These are phyloP conservation scores for Globisporangium nagaii DNA, from an alignment of 352 stramenopile genomes.

Conservation along the genomic window DNA sequence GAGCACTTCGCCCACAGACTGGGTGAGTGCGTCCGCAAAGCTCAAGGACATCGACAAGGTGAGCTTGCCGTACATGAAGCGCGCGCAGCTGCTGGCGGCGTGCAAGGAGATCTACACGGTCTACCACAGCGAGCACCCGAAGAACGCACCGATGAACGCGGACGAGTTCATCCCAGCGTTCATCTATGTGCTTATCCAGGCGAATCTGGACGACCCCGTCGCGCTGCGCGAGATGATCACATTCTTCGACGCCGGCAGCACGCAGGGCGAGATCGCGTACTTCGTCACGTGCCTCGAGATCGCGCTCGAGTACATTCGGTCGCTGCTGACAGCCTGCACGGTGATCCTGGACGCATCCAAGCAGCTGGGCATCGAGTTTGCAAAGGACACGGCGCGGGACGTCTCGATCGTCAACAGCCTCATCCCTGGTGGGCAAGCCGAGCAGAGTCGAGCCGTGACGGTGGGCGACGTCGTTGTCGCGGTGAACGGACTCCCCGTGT, in stretches of 20 bases:
- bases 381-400: constrained; percentile 33
- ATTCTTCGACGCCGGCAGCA: constrained; percentile 63
- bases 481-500: constrained; percentile 73
- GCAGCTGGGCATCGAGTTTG: constrained; percentile 78
- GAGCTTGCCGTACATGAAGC: constrained; percentile 81
- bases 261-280: constrained; percentile 76
- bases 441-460: constrained; percentile 50
- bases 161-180: constrained; percentile 86
- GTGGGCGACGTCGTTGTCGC: constrained; percentile 72
- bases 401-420: constrained; percentile 60
- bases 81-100: constrained; percentile 55
- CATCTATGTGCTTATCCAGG: constrained; percentile 85
- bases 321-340: constrained; percentile 74
- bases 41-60: constrained; percentile 75
- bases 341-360: constrained; percentile 63
- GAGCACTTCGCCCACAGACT: constrained; percentile 57
- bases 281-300: constrained; percentile 88
- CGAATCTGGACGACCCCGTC: constrained; percentile 56
- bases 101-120: constrained; percentile 84
- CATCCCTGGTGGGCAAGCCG: constrained; percentile 53
- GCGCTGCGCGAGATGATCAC: constrained; percentile 77
- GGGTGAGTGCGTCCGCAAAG: constrained; percentile 47
- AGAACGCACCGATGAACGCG: constrained; percentile 72
- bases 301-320: constrained; percentile 84
- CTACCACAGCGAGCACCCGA: constrained; percentile 65